Evolutionary conservation across 331 rosid genomes (phyloP).

Genomic region (Quercus phellos): DNA sequence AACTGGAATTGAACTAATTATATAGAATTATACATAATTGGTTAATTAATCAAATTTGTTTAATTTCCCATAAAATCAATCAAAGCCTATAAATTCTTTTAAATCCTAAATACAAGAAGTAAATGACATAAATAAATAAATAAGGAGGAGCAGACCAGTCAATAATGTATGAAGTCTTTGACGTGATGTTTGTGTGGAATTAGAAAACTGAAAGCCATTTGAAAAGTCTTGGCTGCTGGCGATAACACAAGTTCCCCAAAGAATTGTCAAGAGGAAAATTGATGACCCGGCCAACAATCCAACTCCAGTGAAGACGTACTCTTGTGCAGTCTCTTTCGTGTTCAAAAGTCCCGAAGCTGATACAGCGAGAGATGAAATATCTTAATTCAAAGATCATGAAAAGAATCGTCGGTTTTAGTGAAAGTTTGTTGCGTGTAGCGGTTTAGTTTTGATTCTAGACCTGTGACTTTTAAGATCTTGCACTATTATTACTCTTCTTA

Average conservation of each 20-base stretch:
- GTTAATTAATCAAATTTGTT: not conserved
- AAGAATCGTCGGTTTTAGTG: too few relatives aligned
- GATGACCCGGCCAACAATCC: slow-evolving; percentile 70
- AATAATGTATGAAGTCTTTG: slow-evolving; percentile 30
- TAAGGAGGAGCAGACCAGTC: slow-evolving; percentile 28
- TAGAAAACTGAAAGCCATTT: slow-evolving; percentile 5
- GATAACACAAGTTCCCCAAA: slow-evolving; percentile 66
- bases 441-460: too few relatives aligned
- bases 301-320: slow-evolving; percentile 55
- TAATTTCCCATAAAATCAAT: too few relatives aligned
- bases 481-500: too few relatives aligned
- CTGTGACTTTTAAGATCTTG: too few relatives aligned
- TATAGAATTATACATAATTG: too few relatives aligned
- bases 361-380: too few relatives aligned
- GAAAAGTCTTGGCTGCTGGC: slow-evolving; percentile 40
- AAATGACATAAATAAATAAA: not conserved
- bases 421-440: too few relatives aligned
- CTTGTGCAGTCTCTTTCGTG: slow-evolving; percentile 52
- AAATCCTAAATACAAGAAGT: too few relatives aligned
- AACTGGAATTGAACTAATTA: too few relatives aligned
- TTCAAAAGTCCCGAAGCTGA: slow-evolving; percentile 57
- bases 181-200: slow-evolving; percentile 2
- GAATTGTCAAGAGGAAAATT: slow-evolving; percentile 46
- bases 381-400: too few relatives aligned
- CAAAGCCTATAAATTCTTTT: too few relatives aligned